A percentile compares a stretch with the other conserved stretches of the same genome.
Evolutionary conservation across 495 filamentous ascomycete genomes (phyloP).

Genomic region (Bacidia rubella): DNA sequence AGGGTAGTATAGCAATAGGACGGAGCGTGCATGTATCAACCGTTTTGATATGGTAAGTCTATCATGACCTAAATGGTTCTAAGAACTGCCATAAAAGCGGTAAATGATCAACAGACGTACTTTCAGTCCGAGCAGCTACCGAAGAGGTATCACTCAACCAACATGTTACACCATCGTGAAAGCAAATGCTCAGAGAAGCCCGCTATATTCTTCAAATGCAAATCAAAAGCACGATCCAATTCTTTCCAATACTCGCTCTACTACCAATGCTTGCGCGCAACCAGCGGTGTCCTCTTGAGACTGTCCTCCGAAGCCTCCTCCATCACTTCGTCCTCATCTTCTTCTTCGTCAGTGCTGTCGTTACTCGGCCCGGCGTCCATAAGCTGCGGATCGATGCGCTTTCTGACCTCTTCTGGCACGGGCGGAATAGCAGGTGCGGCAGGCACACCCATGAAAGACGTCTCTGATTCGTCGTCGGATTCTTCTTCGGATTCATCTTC

Average conservation of each 20-base stretch:
- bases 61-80: background rate
- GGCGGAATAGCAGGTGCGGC: background rate
- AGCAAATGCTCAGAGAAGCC: no score
- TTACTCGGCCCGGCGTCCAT: background rate
- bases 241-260: background rate
- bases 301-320: background rate
- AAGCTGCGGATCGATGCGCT: slow-evolving; percentile 1
- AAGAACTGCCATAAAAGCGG: background rate
- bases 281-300: no score
- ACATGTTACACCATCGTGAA: no score
- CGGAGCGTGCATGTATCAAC: no score
- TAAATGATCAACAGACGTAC: no score
- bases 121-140: no score
- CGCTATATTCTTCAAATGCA: no score
- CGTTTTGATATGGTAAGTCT: background rate
- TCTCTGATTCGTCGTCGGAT: background rate
- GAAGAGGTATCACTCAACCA: no score
- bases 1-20: no score
- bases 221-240: background rate
- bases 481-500: background rate
- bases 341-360: background rate
- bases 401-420: background rate
- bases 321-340: background rate
- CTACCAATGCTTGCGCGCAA: background rate
- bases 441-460: background rate